phyloP scores from a whole-genome alignment of 192 early-diverging fungal species.

The Cladochytrium replicatum region DNA sequence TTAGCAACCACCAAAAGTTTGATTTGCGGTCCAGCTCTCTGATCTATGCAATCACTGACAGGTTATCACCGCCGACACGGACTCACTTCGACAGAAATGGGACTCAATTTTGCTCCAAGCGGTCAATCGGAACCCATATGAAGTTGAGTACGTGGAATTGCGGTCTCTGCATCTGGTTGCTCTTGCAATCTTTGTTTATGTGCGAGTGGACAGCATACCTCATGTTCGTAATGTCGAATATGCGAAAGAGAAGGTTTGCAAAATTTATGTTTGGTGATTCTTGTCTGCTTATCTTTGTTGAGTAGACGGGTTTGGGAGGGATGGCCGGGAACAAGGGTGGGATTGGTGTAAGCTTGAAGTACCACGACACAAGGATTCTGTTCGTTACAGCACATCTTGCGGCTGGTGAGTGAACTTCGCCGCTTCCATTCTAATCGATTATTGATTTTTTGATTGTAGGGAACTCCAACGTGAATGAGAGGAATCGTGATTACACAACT shows the following conservation, averaged over 20 bases:
- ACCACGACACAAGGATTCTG: conserved; percentile 77
- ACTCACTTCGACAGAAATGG: conserved; percentile 29
- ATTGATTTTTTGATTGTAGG: neutral
- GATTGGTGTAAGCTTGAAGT: conserved; percentile 79
- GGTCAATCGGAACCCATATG: conserved; percentile 27
- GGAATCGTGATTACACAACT: conserved; percentile 75
- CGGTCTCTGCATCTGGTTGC: conserved; percentile 85
- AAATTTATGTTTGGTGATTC: neutral
- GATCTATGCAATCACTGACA: conserved; percentile 7
- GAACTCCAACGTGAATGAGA: conserved; percentile 47
- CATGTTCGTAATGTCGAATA: conserved; percentile 76
- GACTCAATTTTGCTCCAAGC: conserved; percentile 16
- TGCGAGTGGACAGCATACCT: conserved; percentile 52
- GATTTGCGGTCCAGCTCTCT: conserved; percentile 48
- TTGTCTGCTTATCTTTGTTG: neutral
- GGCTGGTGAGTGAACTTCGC: conserved; percentile 46
- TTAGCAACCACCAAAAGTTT: conserved; percentile 56
- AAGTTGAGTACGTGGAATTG: conserved; percentile 61
- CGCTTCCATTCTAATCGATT: conserved; percentile 1
- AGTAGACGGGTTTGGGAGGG: conserved; percentile 80
- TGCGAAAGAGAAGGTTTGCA: conserved; percentile 61
- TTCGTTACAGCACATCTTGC: conserved; percentile 93
- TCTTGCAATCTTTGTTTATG: conserved; percentile 81
- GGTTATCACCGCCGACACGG: conserved; percentile 36
- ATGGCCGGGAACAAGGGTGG: conserved; percentile 97